Conservation (phyloP, 768 basidiomycete genomes). For the Trametes coccinea region DNA sequence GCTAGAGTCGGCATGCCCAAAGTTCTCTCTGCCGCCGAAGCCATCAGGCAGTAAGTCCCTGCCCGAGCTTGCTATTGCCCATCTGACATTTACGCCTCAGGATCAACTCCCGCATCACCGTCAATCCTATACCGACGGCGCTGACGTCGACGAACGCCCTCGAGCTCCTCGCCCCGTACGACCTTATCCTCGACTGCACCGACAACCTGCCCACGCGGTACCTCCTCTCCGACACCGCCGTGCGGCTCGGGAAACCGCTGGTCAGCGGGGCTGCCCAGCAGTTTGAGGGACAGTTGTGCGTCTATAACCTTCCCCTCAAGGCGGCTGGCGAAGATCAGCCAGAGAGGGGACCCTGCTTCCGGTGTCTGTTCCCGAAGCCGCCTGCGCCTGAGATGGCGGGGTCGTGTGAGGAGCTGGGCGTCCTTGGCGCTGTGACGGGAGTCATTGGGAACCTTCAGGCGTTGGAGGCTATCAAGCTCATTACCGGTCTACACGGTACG, state of each 20-base stretch:
- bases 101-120: constrained; percentile 66
- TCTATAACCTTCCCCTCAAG: constrained; percentile 51
- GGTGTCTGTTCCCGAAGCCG: constrained; percentile 88
- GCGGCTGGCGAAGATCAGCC: background rate
- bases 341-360: constrained; percentile 80
- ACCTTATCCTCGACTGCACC: constrained; percentile 89
- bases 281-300: constrained; percentile 78
- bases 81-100: constrained; percentile 40
- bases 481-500: constrained; percentile 65
- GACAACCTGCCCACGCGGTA: constrained; percentile 93
- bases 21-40: constrained; percentile 74
- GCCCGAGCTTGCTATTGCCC: background rate
- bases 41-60: constrained; percentile 58
- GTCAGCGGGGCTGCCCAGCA: constrained; percentile 92
- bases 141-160: constrained; percentile 66
- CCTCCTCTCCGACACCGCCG: constrained; percentile 84
- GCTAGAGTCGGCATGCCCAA: constrained; percentile 74
- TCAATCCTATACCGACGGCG: constrained; percentile 55
- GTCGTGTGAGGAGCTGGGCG: constrained; percentile 86
- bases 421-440: constrained; percentile 87
- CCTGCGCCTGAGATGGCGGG: constrained; percentile 64
- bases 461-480: constrained; percentile 80
- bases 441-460: constrained; percentile 90
- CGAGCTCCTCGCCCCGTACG: constrained; percentile 59
- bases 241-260: constrained; percentile 74